A percentile compares a stretch with the other conserved stretches of the same genome.
Conservation (phyloP, 176 grass and related monocot species). For the Typha latifolia region DNA sequence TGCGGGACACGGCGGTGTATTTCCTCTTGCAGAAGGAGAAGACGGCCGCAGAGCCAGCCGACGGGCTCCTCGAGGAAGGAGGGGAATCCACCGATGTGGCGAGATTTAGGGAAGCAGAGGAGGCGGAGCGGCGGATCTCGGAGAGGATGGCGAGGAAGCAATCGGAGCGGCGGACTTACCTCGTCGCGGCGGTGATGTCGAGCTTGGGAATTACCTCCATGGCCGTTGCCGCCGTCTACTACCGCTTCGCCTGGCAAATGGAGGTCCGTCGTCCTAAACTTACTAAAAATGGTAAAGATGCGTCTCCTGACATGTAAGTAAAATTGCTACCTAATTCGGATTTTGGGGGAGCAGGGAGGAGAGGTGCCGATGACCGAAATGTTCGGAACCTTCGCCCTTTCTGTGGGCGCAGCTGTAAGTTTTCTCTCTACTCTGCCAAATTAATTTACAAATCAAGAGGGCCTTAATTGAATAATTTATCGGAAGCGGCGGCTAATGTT, state of each 20-base stretch:
- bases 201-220: constrained; percentile 94
- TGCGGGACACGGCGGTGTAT: constrained; percentile 2
- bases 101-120: constrained; percentile 2
- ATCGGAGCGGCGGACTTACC: constrained; percentile 78
- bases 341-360: constrained; percentile 10
- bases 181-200: constrained; percentile 85
- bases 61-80: background rate
- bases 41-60: background rate
- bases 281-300: too few species aligned
- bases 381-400: constrained; percentile 82
- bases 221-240: constrained; percentile 76
- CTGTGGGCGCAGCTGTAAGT: constrained; percentile 83
- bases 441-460: too few species aligned
- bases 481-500: background rate
- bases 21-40: constrained; percentile 3
- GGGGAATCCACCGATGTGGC: background rate
- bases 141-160: constrained; percentile 53
- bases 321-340: background rate
- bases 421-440: background rate
- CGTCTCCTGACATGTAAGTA: too few species aligned
- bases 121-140: constrained; percentile 7
- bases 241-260: constrained; percentile 99
- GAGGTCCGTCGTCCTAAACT: constrained; percentile 27
- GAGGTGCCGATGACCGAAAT: constrained; percentile 86
- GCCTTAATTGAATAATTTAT: background rate